Conservation (phyloP, 108 stramenopile species). For the Nitzschia sp. region DNA sequence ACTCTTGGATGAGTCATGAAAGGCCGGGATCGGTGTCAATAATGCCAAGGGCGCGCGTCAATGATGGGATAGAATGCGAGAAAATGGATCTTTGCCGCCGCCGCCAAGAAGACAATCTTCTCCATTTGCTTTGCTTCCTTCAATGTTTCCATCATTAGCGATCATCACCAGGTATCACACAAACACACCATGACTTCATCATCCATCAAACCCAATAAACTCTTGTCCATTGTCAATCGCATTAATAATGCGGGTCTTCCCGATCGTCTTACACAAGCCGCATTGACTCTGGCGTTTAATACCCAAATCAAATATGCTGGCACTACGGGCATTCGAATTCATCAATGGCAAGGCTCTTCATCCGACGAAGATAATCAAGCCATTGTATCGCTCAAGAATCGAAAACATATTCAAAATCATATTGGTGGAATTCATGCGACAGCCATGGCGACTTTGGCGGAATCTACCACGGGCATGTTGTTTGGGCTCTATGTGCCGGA, state of each 20-base stretch:
- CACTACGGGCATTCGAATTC: slow-evolving; percentile 51
- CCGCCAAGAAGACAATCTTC: no score
- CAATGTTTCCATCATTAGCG: no score
- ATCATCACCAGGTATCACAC: no score
- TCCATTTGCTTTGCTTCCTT: neutral
- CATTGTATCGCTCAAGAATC: slow-evolving; percentile 24
- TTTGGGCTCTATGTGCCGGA: slow-evolving; percentile 64
- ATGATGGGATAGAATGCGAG: no score
- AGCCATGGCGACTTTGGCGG: slow-evolving; percentile 58
- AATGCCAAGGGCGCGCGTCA: no score
- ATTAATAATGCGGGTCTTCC: slow-evolving; percentile 11
- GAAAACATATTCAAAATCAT: slow-evolving; percentile 55
- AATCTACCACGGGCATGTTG: slow-evolving; percentile 58
- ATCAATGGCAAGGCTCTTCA: slow-evolving; percentile 28
- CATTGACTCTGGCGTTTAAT: slow-evolving; percentile 19
- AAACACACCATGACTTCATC: no score
- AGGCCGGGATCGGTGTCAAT: no score
- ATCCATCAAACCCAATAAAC: slow-evolving; percentile 5
- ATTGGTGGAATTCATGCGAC: slow-evolving; percentile 64
- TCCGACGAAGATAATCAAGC: slow-evolving; percentile 18
- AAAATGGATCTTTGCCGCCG: neutral
- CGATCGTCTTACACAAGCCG: neutral
- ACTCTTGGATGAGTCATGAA: no score
- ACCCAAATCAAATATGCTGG: slow-evolving; percentile 52
- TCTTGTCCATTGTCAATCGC: slow-evolving; percentile 2